Evolutionary conservation across 139 green algal species (phyloP).

Genomic region (Auxenochlorella pyrenoidosa): DNA sequence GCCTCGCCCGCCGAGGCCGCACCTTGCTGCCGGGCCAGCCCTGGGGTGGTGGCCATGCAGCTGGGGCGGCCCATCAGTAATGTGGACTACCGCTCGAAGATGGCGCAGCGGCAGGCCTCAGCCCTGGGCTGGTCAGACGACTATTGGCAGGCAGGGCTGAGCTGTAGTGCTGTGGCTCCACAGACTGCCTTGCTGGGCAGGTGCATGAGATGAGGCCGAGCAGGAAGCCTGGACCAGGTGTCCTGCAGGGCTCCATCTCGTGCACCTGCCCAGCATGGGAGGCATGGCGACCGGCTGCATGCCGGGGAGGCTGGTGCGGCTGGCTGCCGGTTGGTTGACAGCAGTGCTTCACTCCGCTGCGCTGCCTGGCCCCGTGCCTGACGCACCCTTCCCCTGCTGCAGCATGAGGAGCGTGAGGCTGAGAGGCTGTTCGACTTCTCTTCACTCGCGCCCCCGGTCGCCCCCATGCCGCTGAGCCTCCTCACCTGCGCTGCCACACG

Average conservation of each 20-base stretch:
- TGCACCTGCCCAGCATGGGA: too few relatives aligned
- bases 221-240: too few relatives aligned
- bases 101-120: background rate
- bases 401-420: conserved; percentile 62
- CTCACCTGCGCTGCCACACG: conserved; percentile 51
- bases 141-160: conserved; percentile 30
- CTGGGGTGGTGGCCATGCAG: conserved; percentile 53
- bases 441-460: conserved; percentile 50
- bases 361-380: too few relatives aligned
- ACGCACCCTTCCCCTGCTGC: background rate
- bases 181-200: too few relatives aligned
- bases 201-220: too few relatives aligned
- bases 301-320: too few relatives aligned
- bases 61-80: conserved; percentile 56
- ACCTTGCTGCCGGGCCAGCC: conserved; percentile 22
- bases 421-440: conserved; percentile 78
- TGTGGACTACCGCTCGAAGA: conserved; percentile 40
- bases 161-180: too few relatives aligned
- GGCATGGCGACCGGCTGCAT: too few relatives aligned
- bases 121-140: conserved; percentile 43
- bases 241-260: too few relatives aligned
- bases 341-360: too few relatives aligned
- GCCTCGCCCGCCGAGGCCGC: background rate
- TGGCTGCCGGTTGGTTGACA: too few relatives aligned
- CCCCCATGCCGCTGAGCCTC: background rate